Conservation (phyloP, 2,329 filamentous ascomycete species). For the Paecilomyces dactylethromorphus region DNA sequence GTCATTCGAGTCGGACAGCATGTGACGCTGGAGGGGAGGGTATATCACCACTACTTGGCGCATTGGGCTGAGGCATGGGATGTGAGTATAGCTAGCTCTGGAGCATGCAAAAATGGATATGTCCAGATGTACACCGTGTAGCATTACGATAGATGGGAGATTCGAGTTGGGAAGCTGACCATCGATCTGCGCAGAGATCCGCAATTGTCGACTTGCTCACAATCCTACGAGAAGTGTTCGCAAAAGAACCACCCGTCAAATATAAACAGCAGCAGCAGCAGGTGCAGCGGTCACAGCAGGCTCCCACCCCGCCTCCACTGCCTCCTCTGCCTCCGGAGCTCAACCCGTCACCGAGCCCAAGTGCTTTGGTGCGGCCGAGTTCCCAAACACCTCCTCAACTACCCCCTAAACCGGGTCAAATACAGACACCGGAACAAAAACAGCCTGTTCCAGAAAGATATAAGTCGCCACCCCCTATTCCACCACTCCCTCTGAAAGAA, state of each 20-base stretch:
- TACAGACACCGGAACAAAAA: constrained; percentile 10
- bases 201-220: constrained; percentile 75
- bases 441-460: constrained; percentile 18
- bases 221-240: constrained; percentile 79
- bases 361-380: constrained; percentile 31
- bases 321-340: constrained; percentile 66
- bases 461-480: constrained; percentile 24
- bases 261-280: constrained; percentile 51
- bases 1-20: constrained; percentile 86
- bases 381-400: constrained; percentile 26
- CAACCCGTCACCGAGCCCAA: constrained; percentile 25
- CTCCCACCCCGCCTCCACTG: constrained; percentile 56
- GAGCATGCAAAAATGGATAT: not conserved
- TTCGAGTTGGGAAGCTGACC: not conserved
- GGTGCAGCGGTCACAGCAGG: constrained; percentile 23
- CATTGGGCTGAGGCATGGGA: constrained; percentile 88
- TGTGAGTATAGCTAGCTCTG: constrained; percentile 51
- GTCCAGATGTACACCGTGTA: not conserved
- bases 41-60: constrained; percentile 93
- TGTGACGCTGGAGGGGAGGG: constrained; percentile 83
- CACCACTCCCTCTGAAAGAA: constrained; percentile 33
- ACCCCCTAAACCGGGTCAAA: constrained; percentile 31
- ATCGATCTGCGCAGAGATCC: constrained; percentile 55
- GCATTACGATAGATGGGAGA: not conserved
- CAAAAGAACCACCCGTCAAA: constrained; percentile 88